phyloP scores from a whole-genome alignment of 352 stramenopile genomes.

The Thalassiosira sp. region DNA sequence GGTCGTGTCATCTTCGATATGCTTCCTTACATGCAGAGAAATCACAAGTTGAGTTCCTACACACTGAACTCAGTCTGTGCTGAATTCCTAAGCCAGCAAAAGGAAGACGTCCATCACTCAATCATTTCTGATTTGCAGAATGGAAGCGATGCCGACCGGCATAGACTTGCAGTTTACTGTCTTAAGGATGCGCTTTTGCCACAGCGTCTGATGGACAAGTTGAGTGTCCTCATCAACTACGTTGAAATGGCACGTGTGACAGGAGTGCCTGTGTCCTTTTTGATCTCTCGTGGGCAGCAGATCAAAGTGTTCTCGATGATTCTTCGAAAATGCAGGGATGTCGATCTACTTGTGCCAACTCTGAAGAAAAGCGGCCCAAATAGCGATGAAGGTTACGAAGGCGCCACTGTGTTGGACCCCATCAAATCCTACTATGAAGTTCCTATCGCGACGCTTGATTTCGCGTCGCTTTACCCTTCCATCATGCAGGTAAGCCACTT shows the following conservation, averaged over 20 bases:
- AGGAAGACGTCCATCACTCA: slow-evolving; percentile 99
- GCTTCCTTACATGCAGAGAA: slow-evolving; percentile 98
- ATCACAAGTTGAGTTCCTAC: slow-evolving; percentile 99
- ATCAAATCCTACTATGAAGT: slow-evolving; percentile 99
- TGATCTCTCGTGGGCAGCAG: slow-evolving; percentile 97
- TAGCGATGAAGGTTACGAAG: slow-evolving; percentile 90
- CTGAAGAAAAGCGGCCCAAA: slow-evolving; percentile 87
- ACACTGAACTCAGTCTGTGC: slow-evolving; percentile 98
- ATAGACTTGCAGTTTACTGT: slow-evolving; percentile 98
- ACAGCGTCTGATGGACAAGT: slow-evolving; percentile 96
- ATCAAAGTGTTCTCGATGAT: slow-evolving; percentile 99
- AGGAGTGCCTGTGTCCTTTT: slow-evolving; percentile 95
- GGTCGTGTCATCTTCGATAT: slow-evolving; percentile 98
- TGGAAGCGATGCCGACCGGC: slow-evolving; percentile 95
- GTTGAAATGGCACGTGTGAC: slow-evolving; percentile 99
- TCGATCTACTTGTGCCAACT: slow-evolving; percentile 94
- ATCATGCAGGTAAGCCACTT: slow-evolving; percentile 99
- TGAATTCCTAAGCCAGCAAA: slow-evolving; percentile 97
- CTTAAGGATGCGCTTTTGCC: slow-evolving; percentile 98
- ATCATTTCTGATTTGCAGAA: slow-evolving; percentile 96
- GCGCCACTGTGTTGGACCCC: slow-evolving; percentile 98
- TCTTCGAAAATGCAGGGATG: slow-evolving; percentile 93
- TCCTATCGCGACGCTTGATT: slow-evolving; percentile 99
- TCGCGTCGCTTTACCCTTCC: slow-evolving; percentile 99
- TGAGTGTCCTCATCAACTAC: slow-evolving; percentile 99